phyloP scores from a whole-genome alignment of 2,329 filamentous ascomycete species.

The Nothophaeocryptopus gaeumannii region DNA sequence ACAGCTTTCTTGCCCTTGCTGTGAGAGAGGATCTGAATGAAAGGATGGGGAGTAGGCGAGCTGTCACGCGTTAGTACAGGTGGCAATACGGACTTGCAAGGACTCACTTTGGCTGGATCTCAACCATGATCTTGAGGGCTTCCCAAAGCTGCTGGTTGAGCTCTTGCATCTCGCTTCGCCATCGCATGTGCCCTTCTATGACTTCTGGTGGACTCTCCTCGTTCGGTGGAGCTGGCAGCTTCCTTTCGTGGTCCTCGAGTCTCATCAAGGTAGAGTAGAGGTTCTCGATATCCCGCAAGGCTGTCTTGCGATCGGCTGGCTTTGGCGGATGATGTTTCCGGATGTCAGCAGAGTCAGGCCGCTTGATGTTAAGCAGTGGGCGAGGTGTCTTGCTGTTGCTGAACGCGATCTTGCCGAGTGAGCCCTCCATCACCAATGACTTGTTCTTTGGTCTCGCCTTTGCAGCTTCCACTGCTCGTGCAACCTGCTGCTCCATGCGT shows the following conservation, averaged over 20 bases:
- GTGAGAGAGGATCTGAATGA: conserved; percentile 92
- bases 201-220: conserved; percentile 65
- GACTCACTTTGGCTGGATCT: conserved; percentile 61
- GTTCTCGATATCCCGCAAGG: conserved; percentile 81
- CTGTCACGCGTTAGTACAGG: conserved; percentile 42
- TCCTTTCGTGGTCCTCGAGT: conserved; percentile 88
- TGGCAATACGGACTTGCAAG: background rate
- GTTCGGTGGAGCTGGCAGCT: conserved; percentile 66
- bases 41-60: conserved; percentile 72
- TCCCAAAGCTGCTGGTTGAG: conserved; percentile 81
- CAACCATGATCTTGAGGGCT: conserved; percentile 87
- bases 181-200: conserved; percentile 73
- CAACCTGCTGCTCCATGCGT: conserved; percentile 98
- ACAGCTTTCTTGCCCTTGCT: conserved; percentile 96
- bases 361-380: conserved; percentile 91
- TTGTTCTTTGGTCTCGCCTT: conserved; percentile 98
- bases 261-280: conserved; percentile 88
- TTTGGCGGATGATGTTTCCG: conserved; percentile 48
- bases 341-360: conserved; percentile 66
- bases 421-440: conserved; percentile 92
- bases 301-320: conserved; percentile 72
- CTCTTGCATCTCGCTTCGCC: conserved; percentile 67
- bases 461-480: conserved; percentile 92
- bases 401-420: conserved; percentile 95
- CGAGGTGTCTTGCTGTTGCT: conserved; percentile 98